Evolutionary conservation across 169 alveolate genomes (phyloP).

Genomic region (Cryptosporidium xiaoi): DNA sequence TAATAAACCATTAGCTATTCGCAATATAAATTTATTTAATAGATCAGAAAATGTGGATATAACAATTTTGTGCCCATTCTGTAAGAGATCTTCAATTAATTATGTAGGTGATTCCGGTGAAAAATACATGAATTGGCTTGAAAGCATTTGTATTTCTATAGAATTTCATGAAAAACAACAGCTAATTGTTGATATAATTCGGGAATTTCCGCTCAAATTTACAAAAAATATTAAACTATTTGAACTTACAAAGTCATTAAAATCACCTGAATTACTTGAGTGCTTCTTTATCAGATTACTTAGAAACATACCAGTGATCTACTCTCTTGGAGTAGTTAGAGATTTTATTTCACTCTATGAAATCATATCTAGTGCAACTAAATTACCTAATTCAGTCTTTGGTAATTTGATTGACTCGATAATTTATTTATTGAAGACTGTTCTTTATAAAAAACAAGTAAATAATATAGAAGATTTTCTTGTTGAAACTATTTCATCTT

Average conservation of each 20-base stretch:
- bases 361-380: background rate
- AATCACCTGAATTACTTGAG: background rate
- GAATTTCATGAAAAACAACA: conserved; percentile 45
- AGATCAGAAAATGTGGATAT: background rate
- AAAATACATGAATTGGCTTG: conserved; percentile 17
- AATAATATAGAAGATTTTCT: no score
- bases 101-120: background rate
- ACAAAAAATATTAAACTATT: background rate
- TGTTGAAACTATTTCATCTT: no score
- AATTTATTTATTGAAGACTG: no score
- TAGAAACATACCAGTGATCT: background rate
- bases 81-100: conserved; percentile 6
- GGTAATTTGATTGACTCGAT: no score
- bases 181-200: conserved; percentile 22
- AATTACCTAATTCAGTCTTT: background rate
- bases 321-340: background rate
- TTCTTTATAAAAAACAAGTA: no score
- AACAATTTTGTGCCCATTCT: conserved; percentile 40
- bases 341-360: conserved; percentile 6
- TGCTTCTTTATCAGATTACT: conserved; percentile 18
- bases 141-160: conserved; percentile 15
- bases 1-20: conserved; percentile 20
- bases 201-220: conserved; percentile 33
- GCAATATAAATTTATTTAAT: background rate
- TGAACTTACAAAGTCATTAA: conserved; percentile 5